Evolutionary conservation across 768 basidiomycete genomes (phyloP).

Genomic region (Termitomyces sp.): DNA sequence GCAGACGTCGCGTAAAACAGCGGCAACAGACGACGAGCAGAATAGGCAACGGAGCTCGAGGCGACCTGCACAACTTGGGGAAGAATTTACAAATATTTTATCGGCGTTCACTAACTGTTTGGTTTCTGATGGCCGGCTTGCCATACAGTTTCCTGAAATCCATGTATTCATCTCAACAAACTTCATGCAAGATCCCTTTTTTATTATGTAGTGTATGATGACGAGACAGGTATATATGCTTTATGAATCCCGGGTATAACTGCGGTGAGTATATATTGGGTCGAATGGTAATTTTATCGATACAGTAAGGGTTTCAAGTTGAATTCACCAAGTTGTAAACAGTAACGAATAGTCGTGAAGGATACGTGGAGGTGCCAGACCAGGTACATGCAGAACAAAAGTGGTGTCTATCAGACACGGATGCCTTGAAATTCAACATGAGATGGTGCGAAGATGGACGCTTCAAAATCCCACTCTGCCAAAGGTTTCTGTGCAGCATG

Average conservation of each 20-base stretch:
- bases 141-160: not conserved
- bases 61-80: not conserved
- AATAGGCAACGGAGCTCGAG: not conserved
- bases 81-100: slow-evolving; percentile 11
- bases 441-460: slow-evolving; percentile 4
- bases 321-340: not conserved
- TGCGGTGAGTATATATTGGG: not conserved
- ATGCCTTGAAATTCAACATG: slow-evolving; percentile 2
- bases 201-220: not conserved
- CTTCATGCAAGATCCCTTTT: not conserved
- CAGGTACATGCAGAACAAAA: not conserved
- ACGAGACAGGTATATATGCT: slow-evolving; percentile 1
- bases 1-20: slow-evolving; percentile 7
- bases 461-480: slow-evolving; percentile 8
- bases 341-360: not conserved
- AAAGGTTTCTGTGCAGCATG: not conserved
- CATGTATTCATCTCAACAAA: not conserved
- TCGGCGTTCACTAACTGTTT: slow-evolving; percentile 7
- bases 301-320: slow-evolving; percentile 1
- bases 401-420: not conserved
- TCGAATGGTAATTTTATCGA: slow-evolving; percentile 1
- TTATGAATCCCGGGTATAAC: slow-evolving; percentile 1
- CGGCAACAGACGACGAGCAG: slow-evolving; percentile 3
- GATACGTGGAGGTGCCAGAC: slow-evolving; percentile 5
- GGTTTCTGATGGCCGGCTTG: slow-evolving; percentile 14